Conservation (phyloP, 495 filamentous ascomycete species). For the Penicillium salamii region DNA sequence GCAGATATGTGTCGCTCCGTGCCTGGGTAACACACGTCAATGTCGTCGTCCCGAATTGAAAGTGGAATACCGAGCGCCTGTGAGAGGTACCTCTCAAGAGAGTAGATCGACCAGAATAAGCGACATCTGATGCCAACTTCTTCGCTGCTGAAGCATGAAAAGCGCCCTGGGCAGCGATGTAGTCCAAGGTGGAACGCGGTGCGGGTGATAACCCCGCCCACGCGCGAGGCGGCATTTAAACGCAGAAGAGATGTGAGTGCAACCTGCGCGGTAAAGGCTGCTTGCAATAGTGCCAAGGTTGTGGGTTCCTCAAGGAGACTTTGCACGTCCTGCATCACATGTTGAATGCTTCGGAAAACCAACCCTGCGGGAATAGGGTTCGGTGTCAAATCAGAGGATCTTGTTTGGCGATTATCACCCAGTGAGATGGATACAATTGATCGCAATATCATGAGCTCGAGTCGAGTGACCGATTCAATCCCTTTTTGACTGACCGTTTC, state of each 20-base stretch:
- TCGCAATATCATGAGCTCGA: conserved; percentile 39
- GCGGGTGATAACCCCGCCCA: conserved; percentile 45
- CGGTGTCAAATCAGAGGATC: conserved; percentile 9
- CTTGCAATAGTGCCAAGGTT: conserved; percentile 39
- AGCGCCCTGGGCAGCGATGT: conserved; percentile 47
- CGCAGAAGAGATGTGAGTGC: conserved; percentile 46
- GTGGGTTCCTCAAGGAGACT: conserved; percentile 34
- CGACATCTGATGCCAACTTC: conserved; percentile 41
- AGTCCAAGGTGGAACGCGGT: conserved; percentile 48
- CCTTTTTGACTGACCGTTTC: conserved; percentile 29
- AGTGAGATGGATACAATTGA: conserved; percentile 46
- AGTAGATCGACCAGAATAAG: conserved; percentile 52
- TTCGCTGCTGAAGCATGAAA: conserved; percentile 33
- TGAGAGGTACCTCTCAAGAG: conserved; percentile 46
- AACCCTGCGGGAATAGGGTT: conserved; percentile 28
- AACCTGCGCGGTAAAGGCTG: conserved; percentile 42
- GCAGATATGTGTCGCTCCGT: conserved; percentile 28
- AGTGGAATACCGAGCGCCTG: conserved; percentile 50
- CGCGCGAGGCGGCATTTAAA: conserved; percentile 46
- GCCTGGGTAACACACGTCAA: conserved; percentile 50
- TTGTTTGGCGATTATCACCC: conserved; percentile 29
- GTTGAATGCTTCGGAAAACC: conserved; percentile 35
- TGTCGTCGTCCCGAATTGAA: conserved; percentile 49
- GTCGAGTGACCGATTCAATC: conserved; percentile 12
- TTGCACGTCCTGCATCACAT: conserved; percentile 36